Evolutionary conservation across 2,329 filamentous ascomycete genomes (phyloP), one percentile per base, ranked within the genome.

Genomic region (Dothidotthia symphoricarpi): DNA sequence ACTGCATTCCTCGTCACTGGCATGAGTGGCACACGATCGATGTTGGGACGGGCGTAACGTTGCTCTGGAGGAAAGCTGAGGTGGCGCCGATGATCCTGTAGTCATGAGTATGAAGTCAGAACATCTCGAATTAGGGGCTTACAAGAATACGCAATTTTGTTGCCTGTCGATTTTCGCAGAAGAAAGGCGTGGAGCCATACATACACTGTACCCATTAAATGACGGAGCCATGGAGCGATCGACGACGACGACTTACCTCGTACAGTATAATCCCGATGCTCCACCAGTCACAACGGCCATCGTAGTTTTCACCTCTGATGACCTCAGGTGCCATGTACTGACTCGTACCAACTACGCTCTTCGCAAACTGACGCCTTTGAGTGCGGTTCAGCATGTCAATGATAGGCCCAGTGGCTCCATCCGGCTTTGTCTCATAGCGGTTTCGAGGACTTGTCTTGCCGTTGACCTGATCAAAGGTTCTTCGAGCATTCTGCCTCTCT

Each of bases 321-420:
- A 97, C 87, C 70, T 97, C 93, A 2, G 91, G 91, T 1, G 93
- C 91, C 93, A 96, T 97, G 71, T 97, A 97, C 62, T 96, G 91
- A 63, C 89, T 95, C 2, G 93, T 97, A 2, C 91, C 91, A 9
- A 97, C 91, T 1, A 95, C 82, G 30, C 89, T 95, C 51, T 83
- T 80, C 1, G 91, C 91, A 24, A 88, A 77, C 24, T 79, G 78
- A 26, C 88, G 81, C 51, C 82, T 84, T 34, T 72, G 69, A 4
- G 63, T 67, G 14, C 67, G 66, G 35, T 74, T 70, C 14, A 71
- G 58, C 61, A 67, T 73, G 37, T 69, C 61, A 6, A 68, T 42
- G n/a, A 64, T 60, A 1, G 63, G 59, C 2, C 57, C 59, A 34
- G 49, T 61, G 1, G 44, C 47, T 1, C 45, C 47, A 13, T 61